phyloP scores from a whole-genome alignment of 2,329 filamentous ascomycete species.

The Aspergillus sp. region DNA sequence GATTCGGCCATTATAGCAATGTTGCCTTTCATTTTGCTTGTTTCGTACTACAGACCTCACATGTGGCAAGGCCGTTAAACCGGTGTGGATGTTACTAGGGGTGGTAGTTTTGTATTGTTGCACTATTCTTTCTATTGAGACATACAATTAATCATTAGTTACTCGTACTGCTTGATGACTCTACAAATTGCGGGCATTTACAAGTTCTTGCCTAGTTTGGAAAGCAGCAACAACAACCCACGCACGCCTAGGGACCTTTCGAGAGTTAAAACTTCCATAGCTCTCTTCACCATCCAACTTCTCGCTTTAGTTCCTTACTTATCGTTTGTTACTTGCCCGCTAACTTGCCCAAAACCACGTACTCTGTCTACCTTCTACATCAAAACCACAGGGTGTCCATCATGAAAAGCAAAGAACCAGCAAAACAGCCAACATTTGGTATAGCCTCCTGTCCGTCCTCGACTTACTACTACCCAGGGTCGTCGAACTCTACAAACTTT shows the following conservation, averaged over 20 bases:
- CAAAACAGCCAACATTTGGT: neutral
- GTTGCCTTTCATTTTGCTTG: constrained; percentile 2
- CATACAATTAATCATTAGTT: neutral
- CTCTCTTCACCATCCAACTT: neutral
- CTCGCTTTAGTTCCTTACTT: neutral
- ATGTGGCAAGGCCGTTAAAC: neutral
- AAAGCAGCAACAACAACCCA: neutral
- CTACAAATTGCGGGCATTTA: neutral
- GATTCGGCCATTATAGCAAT: constrained; percentile 1
- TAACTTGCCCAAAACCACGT: neutral
- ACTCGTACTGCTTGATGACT: neutral
- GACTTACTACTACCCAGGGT: neutral
- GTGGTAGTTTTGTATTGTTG: constrained; percentile 1
- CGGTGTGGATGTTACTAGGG: neutral
- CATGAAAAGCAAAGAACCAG: too few relatives aligned
- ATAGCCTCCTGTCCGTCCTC: neutral
- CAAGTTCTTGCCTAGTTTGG: neutral
- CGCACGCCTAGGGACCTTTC: neutral
- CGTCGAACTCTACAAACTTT: neutral
- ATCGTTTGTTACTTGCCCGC: neutral
- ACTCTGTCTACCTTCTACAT: neutral
- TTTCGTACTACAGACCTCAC: neutral
- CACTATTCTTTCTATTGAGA: constrained; percentile 5
- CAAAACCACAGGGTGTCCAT: too few relatives aligned
- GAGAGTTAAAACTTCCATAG: neutral